phyloP scores from a whole-genome alignment of 768 basidiomycete species.

The Tubosaeta sp. region DNA sequence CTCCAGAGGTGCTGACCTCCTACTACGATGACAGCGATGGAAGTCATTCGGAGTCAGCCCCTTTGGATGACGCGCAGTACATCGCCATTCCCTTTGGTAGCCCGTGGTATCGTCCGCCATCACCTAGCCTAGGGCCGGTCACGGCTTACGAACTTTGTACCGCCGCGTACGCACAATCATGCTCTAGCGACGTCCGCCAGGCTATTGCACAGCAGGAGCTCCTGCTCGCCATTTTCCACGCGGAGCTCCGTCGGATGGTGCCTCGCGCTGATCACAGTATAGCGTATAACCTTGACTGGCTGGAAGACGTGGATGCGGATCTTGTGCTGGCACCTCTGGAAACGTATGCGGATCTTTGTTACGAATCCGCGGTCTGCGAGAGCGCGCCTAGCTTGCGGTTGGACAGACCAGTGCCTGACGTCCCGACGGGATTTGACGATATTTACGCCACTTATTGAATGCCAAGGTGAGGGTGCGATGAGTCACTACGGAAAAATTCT shows the following conservation, averaged over 20 bases:
- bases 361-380: slow-evolving; percentile 26
- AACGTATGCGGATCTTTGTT: slow-evolving; percentile 28
- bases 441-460: slow-evolving; percentile 12
- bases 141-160: slow-evolving; percentile 17
- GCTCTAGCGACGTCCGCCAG: slow-evolving; percentile 31
- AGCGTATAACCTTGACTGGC: slow-evolving; percentile 24
- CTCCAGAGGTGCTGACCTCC: slow-evolving; percentile 11
- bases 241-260: slow-evolving; percentile 24
- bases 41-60: slow-evolving; percentile 13
- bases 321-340: slow-evolving; percentile 26
- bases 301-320: slow-evolving; percentile 27
- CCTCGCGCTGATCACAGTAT: slow-evolving; percentile 6
- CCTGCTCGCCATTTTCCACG: slow-evolving; percentile 30
- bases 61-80: slow-evolving; percentile 34
- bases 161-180: slow-evolving; percentile 21
- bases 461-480: slow-evolving; percentile 3
- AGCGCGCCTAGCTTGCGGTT: slow-evolving; percentile 1
- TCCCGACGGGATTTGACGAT: slow-evolving; percentile 28
- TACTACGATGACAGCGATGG: slow-evolving; percentile 22
- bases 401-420: slow-evolving; percentile 22
- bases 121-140: slow-evolving; percentile 25
- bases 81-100: slow-evolving; percentile 37
- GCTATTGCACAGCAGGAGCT: slow-evolving; percentile 31
- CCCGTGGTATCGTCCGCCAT: slow-evolving; percentile 35
- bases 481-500: neutral